A percentile compares a stretch with the other conserved stretches of the same genome.
These are phyloP conservation scores for Perkinsus marinus DNA, from an alignment of 169 alveolate species.

Conservation along the genomic window DNA sequence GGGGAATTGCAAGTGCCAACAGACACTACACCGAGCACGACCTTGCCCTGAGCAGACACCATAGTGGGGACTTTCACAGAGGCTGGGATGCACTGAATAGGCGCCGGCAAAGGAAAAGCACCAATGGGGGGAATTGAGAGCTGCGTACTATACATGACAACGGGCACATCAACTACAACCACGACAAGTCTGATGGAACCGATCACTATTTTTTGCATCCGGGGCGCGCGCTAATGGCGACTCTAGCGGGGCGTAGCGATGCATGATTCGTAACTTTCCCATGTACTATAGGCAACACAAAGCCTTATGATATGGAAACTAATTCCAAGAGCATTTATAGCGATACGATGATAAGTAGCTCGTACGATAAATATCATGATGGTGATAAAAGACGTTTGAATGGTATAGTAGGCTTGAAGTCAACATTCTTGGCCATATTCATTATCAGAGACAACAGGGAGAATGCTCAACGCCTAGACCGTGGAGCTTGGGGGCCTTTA, in stretches of 20 bases:
- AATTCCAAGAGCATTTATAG: not conserved
- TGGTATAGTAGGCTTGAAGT: not conserved
- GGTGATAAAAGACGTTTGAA: not conserved
- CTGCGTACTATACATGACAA: not conserved
- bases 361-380: too few species aligned
- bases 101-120: not conserved
- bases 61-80: not conserved
- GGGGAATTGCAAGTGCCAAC: not conserved
- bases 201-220: too few species aligned
- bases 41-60: not conserved
- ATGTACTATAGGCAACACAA: not conserved
- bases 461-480: not conserved
- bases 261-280: not conserved
- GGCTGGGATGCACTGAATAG: not conserved
- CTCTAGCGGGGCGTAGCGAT: not conserved
- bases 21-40: not conserved
- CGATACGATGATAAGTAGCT: not conserved
- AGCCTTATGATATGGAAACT: not conserved
- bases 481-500: not conserved
- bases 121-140: not conserved
- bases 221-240: not conserved
- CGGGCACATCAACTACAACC: not conserved
- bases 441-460: not conserved
- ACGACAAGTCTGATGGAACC: not conserved
- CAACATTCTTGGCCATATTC: not conserved